phyloP scores from a whole-genome alignment of 106 monocot species.

The Hemerocallis citrina region DNA sequence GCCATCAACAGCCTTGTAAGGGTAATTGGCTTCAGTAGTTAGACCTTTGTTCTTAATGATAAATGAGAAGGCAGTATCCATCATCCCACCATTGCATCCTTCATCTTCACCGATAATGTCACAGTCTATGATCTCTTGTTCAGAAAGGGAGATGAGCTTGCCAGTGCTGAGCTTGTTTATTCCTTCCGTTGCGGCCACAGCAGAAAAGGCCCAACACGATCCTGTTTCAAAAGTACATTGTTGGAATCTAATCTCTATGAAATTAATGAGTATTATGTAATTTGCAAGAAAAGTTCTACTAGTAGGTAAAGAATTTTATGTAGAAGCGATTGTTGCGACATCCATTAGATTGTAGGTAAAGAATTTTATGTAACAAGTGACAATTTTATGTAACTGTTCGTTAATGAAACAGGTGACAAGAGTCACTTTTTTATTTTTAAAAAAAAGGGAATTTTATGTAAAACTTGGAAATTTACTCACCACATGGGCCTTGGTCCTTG shows the following conservation, averaged over 20 bases:
- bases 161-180: slow-evolving; percentile 48
- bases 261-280: too few species aligned
- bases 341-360: too few species aligned
- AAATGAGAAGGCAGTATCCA: slow-evolving; percentile 60
- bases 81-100: slow-evolving; percentile 57
- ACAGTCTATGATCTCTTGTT: slow-evolving; percentile 61
- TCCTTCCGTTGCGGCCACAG: slow-evolving; percentile 45
- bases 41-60: slow-evolving; percentile 52
- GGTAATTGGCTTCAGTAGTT: slow-evolving; percentile 42
- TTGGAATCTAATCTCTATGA: too few species aligned
- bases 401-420: too few species aligned
- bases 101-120: slow-evolving; percentile 27
- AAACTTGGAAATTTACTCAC: not conserved
- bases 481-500: not conserved
- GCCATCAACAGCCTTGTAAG: slow-evolving; percentile 2
- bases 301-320: too few species aligned
- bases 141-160: slow-evolving; percentile 29
- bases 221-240: too few species aligned
- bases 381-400: too few species aligned
- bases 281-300: too few species aligned
- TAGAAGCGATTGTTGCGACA: too few species aligned
- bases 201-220: slow-evolving; percentile 64
- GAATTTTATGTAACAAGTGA: too few species aligned
- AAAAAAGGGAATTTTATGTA: too few species aligned
- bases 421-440: too few species aligned